Evolutionary conservation across 2,329 filamentous ascomycete genomes (phyloP).

Genomic region (Fusarium redolens): DNA sequence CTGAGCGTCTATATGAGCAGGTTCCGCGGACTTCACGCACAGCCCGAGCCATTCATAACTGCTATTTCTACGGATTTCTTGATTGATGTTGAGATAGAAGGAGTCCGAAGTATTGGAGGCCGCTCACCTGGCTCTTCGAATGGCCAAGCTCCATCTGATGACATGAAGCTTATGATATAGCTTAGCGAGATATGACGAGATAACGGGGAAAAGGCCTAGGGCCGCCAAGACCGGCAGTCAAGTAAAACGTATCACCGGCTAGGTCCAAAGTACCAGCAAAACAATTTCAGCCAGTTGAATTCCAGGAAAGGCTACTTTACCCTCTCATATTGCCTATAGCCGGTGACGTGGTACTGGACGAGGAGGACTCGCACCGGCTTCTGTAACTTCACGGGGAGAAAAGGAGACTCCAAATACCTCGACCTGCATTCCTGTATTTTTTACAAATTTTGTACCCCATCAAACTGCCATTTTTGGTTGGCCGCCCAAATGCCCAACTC

Average conservation of each 20-base stretch:
- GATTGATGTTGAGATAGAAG: background rate
- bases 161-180: too few relatives aligned
- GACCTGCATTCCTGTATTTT: background rate
- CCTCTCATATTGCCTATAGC: background rate
- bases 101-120: background rate
- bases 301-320: too few relatives aligned
- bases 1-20: too few relatives aligned
- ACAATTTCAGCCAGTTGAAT: background rate
- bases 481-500: too few relatives aligned
- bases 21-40: background rate
- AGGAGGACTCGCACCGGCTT: background rate
- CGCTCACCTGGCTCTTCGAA: too few relatives aligned
- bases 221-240: background rate
- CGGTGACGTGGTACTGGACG: background rate
- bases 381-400: too few relatives aligned
- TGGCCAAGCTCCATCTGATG: too few relatives aligned
- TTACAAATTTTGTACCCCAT: background rate
- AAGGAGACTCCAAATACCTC: background rate
- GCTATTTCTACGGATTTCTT: background rate
- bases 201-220: background rate
- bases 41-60: background rate
- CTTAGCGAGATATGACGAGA: background rate
- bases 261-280: background rate
- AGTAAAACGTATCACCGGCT: fast-evolving
- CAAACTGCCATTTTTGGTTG: too few relatives aligned